phyloP scores from a whole-genome alignment of 768 basidiomycete species.

The Gloeophyllum trabeum region DNA sequence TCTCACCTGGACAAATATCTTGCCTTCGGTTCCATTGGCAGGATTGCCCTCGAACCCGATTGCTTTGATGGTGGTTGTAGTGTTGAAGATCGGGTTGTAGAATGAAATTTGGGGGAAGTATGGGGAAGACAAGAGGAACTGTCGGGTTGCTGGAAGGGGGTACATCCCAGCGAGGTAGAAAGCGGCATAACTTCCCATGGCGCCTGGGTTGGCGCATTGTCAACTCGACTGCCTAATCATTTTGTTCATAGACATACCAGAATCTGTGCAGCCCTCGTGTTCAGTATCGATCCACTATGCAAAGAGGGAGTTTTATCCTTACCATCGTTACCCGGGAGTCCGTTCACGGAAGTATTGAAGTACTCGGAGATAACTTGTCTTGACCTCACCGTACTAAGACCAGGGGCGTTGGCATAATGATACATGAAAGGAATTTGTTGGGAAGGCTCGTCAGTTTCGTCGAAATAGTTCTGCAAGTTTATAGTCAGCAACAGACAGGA shows the following conservation, averaged over 20 bases:
- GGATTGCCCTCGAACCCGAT: conserved; percentile 44
- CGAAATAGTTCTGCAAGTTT: conserved; percentile 45
- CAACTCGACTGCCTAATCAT: no score
- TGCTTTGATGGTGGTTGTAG: conserved; percentile 42
- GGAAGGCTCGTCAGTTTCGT: conserved; percentile 52
- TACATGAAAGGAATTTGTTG: conserved; percentile 65
- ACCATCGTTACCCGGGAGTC: conserved; percentile 61
- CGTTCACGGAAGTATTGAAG: conserved; percentile 44
- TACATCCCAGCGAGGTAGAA: conserved; percentile 54
- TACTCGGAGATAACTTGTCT: conserved; percentile 41
- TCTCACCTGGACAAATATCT: conserved; percentile 43
- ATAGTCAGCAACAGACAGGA: background rate
- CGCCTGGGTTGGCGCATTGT: conserved; percentile 22
- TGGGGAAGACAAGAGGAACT: conserved; percentile 49
- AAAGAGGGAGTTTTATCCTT: conserved; percentile 7
- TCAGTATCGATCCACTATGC: no score
- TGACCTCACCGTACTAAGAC: conserved; percentile 43
- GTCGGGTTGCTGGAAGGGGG: conserved; percentile 49
- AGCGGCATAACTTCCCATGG: conserved; percentile 50
- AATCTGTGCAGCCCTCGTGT: no score
- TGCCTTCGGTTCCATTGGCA: conserved; percentile 35
- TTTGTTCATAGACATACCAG: conserved; percentile 8
- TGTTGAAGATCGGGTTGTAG: conserved; percentile 45
- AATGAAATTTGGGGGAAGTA: conserved; percentile 52
- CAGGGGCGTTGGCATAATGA: conserved; percentile 53